A percentile compares a stretch with the other conserved stretches of the same genome.
Evolutionary conservation across 1,139 yeast genomes (phyloP).

Genomic region (Suhomyces choctaworum): DNA sequence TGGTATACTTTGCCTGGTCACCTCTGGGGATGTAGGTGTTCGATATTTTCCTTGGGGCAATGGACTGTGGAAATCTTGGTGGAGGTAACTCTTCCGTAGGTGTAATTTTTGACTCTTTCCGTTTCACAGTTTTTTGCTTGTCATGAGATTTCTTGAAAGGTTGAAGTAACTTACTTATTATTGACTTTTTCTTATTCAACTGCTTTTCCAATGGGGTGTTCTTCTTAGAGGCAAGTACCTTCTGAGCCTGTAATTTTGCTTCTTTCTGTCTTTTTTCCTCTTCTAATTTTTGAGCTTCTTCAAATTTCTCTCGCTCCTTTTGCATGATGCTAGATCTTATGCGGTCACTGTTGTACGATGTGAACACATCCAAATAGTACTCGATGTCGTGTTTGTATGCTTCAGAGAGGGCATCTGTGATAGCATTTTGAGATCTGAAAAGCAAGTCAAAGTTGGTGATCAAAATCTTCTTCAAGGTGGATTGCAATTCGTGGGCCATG

Average conservation of each 20-base stretch:
- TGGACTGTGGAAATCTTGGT: too few relatives aligned
- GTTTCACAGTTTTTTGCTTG: background rate
- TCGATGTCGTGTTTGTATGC: conserved; percentile 27
- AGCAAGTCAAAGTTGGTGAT: conserved; percentile 22
- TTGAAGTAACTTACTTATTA: conserved; percentile 22
- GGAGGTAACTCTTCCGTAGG: background rate
- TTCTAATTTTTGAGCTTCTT: background rate
- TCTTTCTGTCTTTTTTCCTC: background rate
- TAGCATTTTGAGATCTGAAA: conserved; percentile 24
- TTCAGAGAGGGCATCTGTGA: conserved; percentile 26
- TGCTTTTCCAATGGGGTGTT: conserved; percentile 1
- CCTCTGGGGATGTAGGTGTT: conserved; percentile 25
- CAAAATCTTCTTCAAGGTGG: conserved; percentile 24
- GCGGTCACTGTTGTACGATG: conserved; percentile 12
- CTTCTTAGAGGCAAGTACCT: background rate
- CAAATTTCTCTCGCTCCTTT: conserved; percentile 5
- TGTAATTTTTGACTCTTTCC: background rate
- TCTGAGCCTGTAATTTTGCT: background rate
- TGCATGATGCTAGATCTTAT: conserved; percentile 6
- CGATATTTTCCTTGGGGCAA: conserved; percentile 17
- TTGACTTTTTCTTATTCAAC: conserved; percentile 18
- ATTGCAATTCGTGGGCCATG: conserved; percentile 23
- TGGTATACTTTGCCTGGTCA: conserved; percentile 16
- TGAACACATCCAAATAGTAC: conserved; percentile 19
- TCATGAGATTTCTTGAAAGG: conserved; percentile 15